These are phyloP conservation scores for Styphnolobium japonicum DNA, from an alignment of 306 rosid species.

Conservation along the genomic window DNA sequence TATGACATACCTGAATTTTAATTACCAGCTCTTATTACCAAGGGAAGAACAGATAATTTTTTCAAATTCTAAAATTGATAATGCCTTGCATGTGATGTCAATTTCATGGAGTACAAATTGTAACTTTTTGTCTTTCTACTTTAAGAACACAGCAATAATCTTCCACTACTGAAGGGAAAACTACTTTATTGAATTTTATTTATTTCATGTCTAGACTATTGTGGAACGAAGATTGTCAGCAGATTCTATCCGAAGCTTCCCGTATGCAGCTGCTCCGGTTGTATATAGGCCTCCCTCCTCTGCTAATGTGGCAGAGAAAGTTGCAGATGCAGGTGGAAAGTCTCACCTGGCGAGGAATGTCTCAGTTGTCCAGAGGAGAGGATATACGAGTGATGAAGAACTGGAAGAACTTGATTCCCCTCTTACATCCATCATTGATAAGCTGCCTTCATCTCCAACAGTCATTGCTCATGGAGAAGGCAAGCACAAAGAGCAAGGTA, in stretches of 20 bases:
- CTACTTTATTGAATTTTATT: slow-evolving; percentile 1
- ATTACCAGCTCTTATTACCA: not conserved
- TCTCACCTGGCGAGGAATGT: slow-evolving; percentile 57
- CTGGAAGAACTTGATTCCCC: slow-evolving; percentile 89
- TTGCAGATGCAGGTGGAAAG: slow-evolving; percentile 69
- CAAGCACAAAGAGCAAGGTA: slow-evolving; percentile 35
- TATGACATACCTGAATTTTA: not conserved
- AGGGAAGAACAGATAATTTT: not conserved
- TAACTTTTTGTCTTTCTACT: too few species aligned
- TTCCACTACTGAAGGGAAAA: not conserved
- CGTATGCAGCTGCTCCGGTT: slow-evolving; percentile 67
- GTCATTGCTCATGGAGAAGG: slow-evolving; percentile 41
- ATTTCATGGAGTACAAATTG: not conserved
- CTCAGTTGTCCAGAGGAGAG: slow-evolving; percentile 69
- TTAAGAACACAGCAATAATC: not conserved
- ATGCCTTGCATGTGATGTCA: not conserved
- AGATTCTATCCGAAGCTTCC: slow-evolving; percentile 58
- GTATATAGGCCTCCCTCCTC: slow-evolving; percentile 62
- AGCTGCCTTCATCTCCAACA: slow-evolving; percentile 47
- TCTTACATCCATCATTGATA: slow-evolving; percentile 61
- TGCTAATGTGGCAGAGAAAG: slow-evolving; percentile 69
- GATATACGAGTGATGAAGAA: slow-evolving; percentile 93
- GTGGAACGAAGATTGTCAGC: slow-evolving; percentile 58
- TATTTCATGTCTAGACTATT: slow-evolving; percentile 43
- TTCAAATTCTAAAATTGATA: not conserved